These are phyloP conservation scores for Spiraea crenata DNA, from an alignment of 331 rosid genomes.

Conservation along the genomic window DNA sequence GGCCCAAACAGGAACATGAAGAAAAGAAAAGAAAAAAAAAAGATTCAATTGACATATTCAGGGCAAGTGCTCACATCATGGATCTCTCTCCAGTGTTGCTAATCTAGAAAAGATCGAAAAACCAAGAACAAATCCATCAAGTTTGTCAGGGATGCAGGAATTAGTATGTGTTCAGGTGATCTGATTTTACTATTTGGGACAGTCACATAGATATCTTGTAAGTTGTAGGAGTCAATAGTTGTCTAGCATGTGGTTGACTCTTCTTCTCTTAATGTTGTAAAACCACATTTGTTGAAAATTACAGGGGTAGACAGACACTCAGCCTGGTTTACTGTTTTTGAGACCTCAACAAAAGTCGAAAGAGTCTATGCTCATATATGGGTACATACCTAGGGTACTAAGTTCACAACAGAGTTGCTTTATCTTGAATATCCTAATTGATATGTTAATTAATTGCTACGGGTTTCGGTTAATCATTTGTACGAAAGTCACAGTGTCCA, in stretches of 20 bases:
- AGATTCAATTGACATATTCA: too few species aligned
- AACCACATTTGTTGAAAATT: not conserved
- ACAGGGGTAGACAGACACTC: not conserved
- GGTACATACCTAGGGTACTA: not conserved
- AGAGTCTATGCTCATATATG: not conserved
- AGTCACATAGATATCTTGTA: not conserved
- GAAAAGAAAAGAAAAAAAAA: too few species aligned
- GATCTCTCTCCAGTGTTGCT: too few species aligned
- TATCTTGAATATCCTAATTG: not conserved
- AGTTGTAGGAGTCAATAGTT: not conserved
- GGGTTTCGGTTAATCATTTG: not conserved
- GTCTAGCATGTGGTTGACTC: not conserved
- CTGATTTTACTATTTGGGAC: constrained; percentile 7
- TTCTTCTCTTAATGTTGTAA: constrained; percentile 4
- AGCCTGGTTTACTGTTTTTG: not conserved
- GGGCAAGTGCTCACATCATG: too few species aligned
- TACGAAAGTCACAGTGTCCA: not conserved
- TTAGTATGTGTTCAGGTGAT: constrained; percentile 89
- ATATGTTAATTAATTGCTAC: not conserved
- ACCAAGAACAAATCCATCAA: too few species aligned
- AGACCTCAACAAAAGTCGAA: too few species aligned
- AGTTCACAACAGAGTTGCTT: not conserved
- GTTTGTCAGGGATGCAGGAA: constrained; percentile 93
- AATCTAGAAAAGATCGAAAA: too few species aligned
- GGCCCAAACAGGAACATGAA: too few species aligned